These are phyloP conservation scores for Aspergillus ochraceoroseus DNA, from an alignment of 2,329 filamentous ascomycete species.

Conservation along the genomic window DNA sequence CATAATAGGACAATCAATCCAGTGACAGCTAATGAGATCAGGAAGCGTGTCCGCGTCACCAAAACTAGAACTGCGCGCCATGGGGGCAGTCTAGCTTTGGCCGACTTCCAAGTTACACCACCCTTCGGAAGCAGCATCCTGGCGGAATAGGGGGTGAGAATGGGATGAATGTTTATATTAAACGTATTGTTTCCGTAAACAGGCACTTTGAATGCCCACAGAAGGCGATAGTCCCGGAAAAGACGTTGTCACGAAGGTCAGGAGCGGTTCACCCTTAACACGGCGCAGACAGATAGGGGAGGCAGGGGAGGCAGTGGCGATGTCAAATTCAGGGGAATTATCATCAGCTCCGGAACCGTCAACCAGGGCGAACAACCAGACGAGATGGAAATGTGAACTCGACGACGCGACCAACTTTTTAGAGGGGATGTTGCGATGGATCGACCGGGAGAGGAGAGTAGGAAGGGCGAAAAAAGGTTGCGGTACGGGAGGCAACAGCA, in stretches of 20 bases:
- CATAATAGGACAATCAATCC: conserved; percentile 76
- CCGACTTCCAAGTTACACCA: conserved; percentile 87
- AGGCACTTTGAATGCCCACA: conserved; percentile 10
- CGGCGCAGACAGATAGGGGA: conserved; percentile 5
- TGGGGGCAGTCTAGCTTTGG: conserved; percentile 71
- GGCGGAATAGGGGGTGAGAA: conserved; percentile 6
- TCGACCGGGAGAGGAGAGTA: neutral
- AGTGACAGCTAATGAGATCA: conserved; percentile 66
- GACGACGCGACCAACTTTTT: conserved; percentile 2
- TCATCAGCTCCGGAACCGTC: neutral
- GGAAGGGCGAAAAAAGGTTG: conserved; percentile 8
- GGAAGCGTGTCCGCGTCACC: conserved; percentile 70
- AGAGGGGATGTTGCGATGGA: conserved; percentile 6
- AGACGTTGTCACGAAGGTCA: conserved; percentile 6
- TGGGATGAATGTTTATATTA: neutral
- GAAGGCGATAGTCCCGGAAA: conserved; percentile 16
- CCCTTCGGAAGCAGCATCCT: conserved; percentile 86
- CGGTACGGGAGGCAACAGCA: conserved; percentile 5
- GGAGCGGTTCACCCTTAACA: conserved; percentile 6
- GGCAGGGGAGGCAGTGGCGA: neutral
- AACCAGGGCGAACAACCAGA: neutral
- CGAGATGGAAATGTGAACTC: neutral
- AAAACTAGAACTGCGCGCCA: conserved; percentile 66
- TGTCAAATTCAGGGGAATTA: neutral
- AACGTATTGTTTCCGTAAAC: neutral